These are phyloP conservation scores for Aureobasidium namibiae DNA, from an alignment of 2,329 filamentous ascomycete genomes.

Conservation along the genomic window DNA sequence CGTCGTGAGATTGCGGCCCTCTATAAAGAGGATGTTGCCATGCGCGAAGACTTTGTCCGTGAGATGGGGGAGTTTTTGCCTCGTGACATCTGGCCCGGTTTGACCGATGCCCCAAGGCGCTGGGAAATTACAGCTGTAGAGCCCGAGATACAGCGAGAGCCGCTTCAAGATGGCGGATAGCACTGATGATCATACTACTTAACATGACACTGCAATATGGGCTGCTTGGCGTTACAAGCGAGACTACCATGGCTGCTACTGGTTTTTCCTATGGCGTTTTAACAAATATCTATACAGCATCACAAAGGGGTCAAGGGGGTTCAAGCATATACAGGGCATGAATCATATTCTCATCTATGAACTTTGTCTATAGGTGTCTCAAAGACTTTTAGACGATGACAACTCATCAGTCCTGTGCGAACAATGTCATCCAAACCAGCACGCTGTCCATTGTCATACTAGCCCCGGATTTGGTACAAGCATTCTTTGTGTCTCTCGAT, in stretches of 20 bases:
- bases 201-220: neutral
- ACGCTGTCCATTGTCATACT: neutral
- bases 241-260: too few species aligned
- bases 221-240: neutral
- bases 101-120: constrained; percentile 38
- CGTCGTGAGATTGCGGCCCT: constrained; percentile 68
- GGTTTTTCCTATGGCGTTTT: neutral
- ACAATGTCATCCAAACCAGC: neutral
- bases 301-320: neutral
- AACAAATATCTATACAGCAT: neutral
- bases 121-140: constrained; percentile 10
- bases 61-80: constrained; percentile 83
- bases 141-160: neutral
- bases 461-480: neutral
- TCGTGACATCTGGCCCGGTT: constrained; percentile 75
- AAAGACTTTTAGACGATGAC: too few species aligned
- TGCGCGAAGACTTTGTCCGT: constrained; percentile 69
- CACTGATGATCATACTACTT: neutral
- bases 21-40: constrained; percentile 56
- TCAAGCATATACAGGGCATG: neutral
- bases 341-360: neutral
- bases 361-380: too few species aligned
- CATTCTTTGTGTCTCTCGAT: neutral
- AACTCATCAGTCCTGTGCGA: too few species aligned
- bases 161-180: neutral